Evolutionary conservation across 208 protist genomes (phyloP), one percentile per base, ranked within the genome.

Genomic region (Acanthamoeba culbertsoni): DNA sequence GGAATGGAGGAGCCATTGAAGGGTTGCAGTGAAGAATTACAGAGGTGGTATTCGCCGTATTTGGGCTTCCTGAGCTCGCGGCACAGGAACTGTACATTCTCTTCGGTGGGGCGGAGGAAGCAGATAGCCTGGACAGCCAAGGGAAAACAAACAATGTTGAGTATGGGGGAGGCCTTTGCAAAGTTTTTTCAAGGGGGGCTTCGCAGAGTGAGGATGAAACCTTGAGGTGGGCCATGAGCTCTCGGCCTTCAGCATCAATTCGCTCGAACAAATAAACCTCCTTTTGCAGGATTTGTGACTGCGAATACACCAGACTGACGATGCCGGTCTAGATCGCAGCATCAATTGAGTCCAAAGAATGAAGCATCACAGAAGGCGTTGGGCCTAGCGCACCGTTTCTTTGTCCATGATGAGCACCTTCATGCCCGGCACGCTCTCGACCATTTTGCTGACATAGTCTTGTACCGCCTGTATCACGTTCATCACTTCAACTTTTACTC

Each of bases 351-450:
- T 1, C 26, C 1, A n/a, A 40, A 62, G 23, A 43, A 46, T 57
- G 37, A 26, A 82, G 37, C 12, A 43, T 65, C 28, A 93, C 40
- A 2, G 40, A 45, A 62, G 26, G 42, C 16, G 73, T 43, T 26
- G 40, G 18, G 1, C 35, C 26, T 1, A 23, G 53, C 86, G 51
- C 93, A 97, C 95, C 28, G 98, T 99, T 37, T 96, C 96, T 42
- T 98, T 96, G 94, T 99, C 99, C 26, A 99, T 94, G 33, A 99
- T 96, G 0, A 99, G 97, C 31, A 99, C 97, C 95, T 99, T 99
- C 97, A 99, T 96, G 3, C 97, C 97, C 14, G 55, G 35, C 16
- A 97, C 93, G n/a, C 68, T 92, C 16, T 35, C 62, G 6, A 97
- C 51, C 93, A 97, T 97, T 57, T 97, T 95, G 31, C 65, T 93